Conservation (phyloP, 192 early-diverging fungal species). For the Phycomyces nitens region DNA sequence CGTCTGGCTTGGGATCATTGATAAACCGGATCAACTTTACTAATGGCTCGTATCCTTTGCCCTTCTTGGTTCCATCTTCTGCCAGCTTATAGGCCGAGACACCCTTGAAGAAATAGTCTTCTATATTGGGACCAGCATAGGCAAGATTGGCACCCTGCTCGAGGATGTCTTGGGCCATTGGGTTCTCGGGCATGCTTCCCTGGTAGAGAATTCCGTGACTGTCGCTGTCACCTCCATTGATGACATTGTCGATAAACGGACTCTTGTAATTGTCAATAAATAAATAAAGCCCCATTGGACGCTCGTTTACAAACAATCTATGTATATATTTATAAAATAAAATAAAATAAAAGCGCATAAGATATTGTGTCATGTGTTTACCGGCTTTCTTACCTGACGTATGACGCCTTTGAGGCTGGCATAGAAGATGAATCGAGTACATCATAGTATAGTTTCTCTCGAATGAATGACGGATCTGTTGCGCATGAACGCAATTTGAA, state of each 20-base stretch:
- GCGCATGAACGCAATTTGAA: constrained; percentile 37
- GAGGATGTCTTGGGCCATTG: not conserved
- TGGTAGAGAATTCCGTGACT: constrained; percentile 11
- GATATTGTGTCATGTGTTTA: no score
- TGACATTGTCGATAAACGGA: constrained; percentile 32
- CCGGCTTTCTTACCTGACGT: constrained; percentile 20
- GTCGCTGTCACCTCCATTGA: constrained; percentile 22
- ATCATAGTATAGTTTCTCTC: constrained; percentile 42
- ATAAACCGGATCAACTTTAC: constrained; percentile 1
- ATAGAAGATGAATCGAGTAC: constrained; percentile 30
- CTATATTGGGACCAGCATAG: not conserved
- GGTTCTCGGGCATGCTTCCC: constrained; percentile 7
- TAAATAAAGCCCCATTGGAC: constrained; percentile 35
- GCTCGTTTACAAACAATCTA: constrained; percentile 34
- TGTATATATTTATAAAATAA: not conserved
- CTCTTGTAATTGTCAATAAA: constrained; percentile 41
- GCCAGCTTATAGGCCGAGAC: not conserved
- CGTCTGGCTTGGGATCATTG: not conserved
- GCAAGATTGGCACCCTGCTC: constrained; percentile 8
- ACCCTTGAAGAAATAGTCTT: not conserved
- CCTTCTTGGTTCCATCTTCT: not conserved
- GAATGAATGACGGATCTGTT: constrained; percentile 34
- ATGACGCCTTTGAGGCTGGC: constrained; percentile 30
- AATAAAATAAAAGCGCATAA: no score
- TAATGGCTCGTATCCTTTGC: not conserved